phyloP scores from a whole-genome alignment of 225 moss, liverwort and hornwort genomes.

The Polytrichum formosum region DNA sequence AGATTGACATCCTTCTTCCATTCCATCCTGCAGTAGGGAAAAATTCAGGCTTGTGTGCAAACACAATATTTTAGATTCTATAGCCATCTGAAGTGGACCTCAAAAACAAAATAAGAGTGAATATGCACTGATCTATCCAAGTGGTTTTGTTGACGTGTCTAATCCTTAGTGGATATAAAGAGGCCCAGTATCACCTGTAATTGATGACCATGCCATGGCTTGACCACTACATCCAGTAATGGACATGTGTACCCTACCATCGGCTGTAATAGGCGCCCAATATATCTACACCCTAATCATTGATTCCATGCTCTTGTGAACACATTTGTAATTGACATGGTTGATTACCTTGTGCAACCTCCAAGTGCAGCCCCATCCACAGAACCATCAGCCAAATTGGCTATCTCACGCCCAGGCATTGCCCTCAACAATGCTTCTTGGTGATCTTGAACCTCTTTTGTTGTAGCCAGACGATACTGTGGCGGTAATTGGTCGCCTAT shows the following conservation, averaged over 20 bases:
- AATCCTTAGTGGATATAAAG: too few relatives aligned
- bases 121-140: not conserved
- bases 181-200: too few relatives aligned
- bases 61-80: not conserved
- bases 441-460: not conserved
- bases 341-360: slow-evolving; percentile 4
- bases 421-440: slow-evolving; percentile 5
- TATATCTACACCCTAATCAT: too few relatives aligned
- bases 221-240: too few relatives aligned
- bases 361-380: not conserved
- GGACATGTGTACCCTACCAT: too few relatives aligned
- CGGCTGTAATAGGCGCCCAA: too few relatives aligned
- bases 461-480: slow-evolving; percentile 4
- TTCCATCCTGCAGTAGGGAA: not conserved
- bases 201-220: too few relatives aligned
- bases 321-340: not conserved
- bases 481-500: not conserved
- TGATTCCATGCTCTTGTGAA: not conserved
- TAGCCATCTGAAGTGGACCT: not conserved
- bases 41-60: slow-evolving; percentile 4
- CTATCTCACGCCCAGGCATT: not conserved
- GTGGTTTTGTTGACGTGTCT: too few relatives aligned
- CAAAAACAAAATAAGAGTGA: not conserved
- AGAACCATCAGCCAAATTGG: not conserved
- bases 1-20: not conserved